These are phyloP conservation scores for Talaromyces sp. DNA, from an alignment of 2,329 filamentous ascomycete genomes.

Conservation along the genomic window DNA sequence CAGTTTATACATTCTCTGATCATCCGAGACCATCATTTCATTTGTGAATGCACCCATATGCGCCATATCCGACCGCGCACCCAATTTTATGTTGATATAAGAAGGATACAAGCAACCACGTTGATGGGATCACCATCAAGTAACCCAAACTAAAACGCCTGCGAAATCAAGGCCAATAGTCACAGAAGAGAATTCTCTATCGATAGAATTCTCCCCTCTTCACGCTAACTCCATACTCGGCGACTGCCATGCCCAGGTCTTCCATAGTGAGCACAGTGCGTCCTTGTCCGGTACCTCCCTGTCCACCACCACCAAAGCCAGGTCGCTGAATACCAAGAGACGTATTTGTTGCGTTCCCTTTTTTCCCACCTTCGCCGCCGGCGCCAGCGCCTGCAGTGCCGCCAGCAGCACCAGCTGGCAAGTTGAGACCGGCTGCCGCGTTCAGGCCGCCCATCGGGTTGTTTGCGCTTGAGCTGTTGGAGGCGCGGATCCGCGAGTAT, in stretches of 20 bases:
- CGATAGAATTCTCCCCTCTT: conserved; percentile 97
- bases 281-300: conserved; percentile 75
- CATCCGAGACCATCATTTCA: neutral
- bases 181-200: conserved; percentile 36
- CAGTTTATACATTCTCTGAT: neutral
- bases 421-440: conserved; percentile 54
- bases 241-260: conserved; percentile 94
- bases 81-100: neutral
- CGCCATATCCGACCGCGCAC: neutral
- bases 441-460: conserved; percentile 87
- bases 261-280: conserved; percentile 97
- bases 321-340: conserved; percentile 69
- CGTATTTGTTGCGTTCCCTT: conserved; percentile 46
- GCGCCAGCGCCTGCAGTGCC: conserved; percentile 41
- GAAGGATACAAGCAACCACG: neutral
- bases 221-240: conserved; percentile 95
- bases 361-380: conserved; percentile 37
- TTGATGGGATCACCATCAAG: neutral
- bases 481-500: conserved; percentile 92
- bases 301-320: conserved; percentile 80
- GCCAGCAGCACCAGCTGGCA: conserved; percentile 50
- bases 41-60: neutral
- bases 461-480: conserved; percentile 76
- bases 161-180: neutral
- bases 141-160: neutral